Evolutionary conservation across 306 rosid genomes (phyloP).

Genomic region (Acacia acuminata): DNA sequence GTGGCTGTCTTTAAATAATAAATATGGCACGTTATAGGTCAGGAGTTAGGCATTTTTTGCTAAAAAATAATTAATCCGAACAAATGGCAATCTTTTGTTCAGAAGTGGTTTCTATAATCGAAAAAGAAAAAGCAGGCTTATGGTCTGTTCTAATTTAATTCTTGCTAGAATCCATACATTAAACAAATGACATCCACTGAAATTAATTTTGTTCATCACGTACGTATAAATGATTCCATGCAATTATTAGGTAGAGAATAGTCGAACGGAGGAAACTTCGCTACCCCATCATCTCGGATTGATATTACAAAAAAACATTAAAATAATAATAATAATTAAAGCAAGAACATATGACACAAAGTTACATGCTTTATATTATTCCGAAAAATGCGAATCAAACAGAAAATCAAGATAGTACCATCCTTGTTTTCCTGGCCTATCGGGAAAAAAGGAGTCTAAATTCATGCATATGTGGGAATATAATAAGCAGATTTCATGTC

Average conservation of each 20-base stretch:
- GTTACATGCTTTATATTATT: constrained; percentile 2
- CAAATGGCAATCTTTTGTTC: not conserved
- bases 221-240: not conserved
- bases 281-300: not conserved
- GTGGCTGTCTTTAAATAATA: not conserved
- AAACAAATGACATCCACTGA: not conserved
- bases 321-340: not conserved
- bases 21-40: not conserved
- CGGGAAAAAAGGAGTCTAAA: not conserved
- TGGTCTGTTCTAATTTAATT: not conserved
- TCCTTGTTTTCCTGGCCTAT: not conserved
- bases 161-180: not conserved
- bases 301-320: not conserved
- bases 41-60: not conserved
- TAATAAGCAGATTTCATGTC: not conserved
- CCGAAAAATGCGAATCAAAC: not conserved
- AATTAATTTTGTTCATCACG: not conserved
- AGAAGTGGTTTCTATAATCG: not conserved
- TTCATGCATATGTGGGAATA: not conserved
- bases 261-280: not conserved
- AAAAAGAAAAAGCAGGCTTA: not conserved
- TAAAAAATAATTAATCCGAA: not conserved
- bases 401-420: not conserved
- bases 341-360: not conserved
- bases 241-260: not conserved